Conservation (phyloP, 148 eudicot species). For the Simmondsia chinensis region DNA sequence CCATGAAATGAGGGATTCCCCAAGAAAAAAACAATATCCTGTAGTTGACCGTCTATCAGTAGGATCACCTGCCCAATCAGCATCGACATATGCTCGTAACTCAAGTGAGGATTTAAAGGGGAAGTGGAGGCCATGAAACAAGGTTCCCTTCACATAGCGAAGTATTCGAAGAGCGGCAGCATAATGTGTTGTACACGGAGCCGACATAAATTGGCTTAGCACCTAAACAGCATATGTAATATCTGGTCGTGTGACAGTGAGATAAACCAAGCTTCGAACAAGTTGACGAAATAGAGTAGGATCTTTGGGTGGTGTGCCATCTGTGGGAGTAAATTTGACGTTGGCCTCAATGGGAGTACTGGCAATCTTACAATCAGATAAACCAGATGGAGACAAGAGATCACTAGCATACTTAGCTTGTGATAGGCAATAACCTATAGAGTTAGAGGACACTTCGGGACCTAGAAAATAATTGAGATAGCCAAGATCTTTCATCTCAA, state of each 20-base stretch:
- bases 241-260: no score
- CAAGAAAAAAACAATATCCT: background rate
- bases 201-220: background rate
- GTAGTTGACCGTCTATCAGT: background rate
- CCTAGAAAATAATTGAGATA: no score
- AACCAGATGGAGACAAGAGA: background rate
- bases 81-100: background rate
- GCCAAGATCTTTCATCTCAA: constrained; percentile 9
- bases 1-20: no score
- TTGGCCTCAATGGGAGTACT: background rate
- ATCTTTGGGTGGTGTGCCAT: background rate
- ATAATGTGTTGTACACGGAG: constrained; percentile 5
- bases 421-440: background rate
- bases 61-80: background rate
- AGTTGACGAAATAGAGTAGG: no score
- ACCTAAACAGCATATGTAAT: no score
- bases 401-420: constrained; percentile 5
- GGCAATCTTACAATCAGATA: background rate
- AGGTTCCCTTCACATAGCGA: background rate
- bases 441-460: background rate
- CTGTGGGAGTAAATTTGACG: background rate
- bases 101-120: background rate
- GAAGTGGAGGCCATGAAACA: constrained; percentile 4
- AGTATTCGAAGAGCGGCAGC: background rate
- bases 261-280: no score